Evolutionary conservation across 177 flowering plant species (phyloP), one percentile per base, ranked within the genome.

Genomic region (Tripterygium wilfordii): DNA sequence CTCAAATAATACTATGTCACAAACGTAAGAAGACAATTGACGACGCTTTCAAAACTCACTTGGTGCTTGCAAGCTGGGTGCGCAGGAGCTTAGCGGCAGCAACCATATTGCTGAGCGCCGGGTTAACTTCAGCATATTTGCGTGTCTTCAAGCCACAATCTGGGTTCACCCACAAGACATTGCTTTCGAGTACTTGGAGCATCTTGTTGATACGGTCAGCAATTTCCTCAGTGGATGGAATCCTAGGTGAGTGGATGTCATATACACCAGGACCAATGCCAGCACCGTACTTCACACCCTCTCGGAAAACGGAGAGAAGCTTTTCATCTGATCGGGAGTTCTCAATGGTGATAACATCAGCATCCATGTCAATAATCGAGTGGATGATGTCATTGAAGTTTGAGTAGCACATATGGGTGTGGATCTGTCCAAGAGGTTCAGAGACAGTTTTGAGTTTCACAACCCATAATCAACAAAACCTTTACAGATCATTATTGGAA

Each of bases 331-430:
- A 79, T 22, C 83, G 24, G 12, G 85, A 79, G 69, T 79, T 77
- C 77, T 82, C 85, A 24, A 82, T 77, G 6, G 88, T 79, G 68
- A 82, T 74, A 43, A 82, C 88, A 53, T 82, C 88, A 16, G 88
- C 88, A 68, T 82, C 88, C 85, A 79, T 79, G 65, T 70, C 59
- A 1, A 77, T 79, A 56, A 82, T 79, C 0, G 85, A 79, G 68
- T 75, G 79, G 52, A 79, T 82, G 57, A 79, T 79, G 63, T 82
- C 88, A 31, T 82, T 77, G 74, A 82, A 82, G 66, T 82, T 66
- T 27, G 82, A 82, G 65, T 82, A 79, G 75, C 88, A 82, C 83
- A 79, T 81, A 69, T 81, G 88, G 22, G 88, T 82, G 69, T 78
- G 82, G 54, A 76, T 74, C 88, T 78, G 71, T 47, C 21, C 10